Percentiles rank a stretch among this genome's conserved stretches.
These are phyloP conservation scores for Pleurozium schreberi DNA, from an alignment of 225 moss, liverwort and hornwort genomes.

Conservation along the genomic window DNA sequence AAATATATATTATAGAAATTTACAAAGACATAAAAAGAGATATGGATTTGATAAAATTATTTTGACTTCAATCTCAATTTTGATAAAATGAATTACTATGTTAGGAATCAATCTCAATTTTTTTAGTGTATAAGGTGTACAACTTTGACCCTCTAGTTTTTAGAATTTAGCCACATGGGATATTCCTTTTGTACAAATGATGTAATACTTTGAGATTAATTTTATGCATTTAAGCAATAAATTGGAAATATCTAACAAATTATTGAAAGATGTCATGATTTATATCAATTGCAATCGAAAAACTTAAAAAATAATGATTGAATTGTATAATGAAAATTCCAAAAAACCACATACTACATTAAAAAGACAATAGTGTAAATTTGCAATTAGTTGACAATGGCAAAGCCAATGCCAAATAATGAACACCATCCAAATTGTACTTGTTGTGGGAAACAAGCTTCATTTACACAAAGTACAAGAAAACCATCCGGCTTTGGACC, in stretches of 20 bases:
- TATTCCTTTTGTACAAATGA: background rate
- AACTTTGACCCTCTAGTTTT: background rate
- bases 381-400: background rate
- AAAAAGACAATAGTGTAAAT: background rate
- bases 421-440: background rate
- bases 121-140: background rate
- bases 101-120: background rate
- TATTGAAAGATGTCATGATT: accelerated
- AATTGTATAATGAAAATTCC: background rate
- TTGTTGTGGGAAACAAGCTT: constrained; percentile 16
- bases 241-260: background rate
- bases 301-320: background rate
- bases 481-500: background rate
- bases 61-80: too few species aligned
- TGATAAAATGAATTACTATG: too few species aligned
- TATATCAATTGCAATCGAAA: background rate
- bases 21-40: background rate
- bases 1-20: background rate
- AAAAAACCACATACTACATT: background rate
- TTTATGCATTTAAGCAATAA: background rate
- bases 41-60: background rate
- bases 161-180: accelerated
- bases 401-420: background rate
- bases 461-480: background rate
- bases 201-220: background rate